These are phyloP conservation scores for Hortaea werneckii DNA, from an alignment of 2,329 filamentous ascomycete species.

Conservation along the genomic window DNA sequence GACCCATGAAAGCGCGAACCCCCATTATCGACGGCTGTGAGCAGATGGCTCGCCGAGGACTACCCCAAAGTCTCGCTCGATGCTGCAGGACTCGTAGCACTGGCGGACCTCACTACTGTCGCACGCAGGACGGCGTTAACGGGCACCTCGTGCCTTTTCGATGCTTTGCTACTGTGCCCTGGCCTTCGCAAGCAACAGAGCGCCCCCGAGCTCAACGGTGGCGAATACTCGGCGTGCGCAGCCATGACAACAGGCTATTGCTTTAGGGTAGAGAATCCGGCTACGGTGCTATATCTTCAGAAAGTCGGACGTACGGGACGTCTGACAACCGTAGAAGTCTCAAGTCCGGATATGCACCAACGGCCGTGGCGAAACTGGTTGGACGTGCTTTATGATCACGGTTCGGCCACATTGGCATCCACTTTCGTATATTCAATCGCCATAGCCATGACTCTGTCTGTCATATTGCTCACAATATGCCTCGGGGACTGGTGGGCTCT, in stretches of 20 bases:
- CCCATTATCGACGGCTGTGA: not conserved
- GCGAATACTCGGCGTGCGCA: constrained; percentile 32
- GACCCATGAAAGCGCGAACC: not conserved
- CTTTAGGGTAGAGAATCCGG: constrained; percentile 40
- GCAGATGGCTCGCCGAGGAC: not conserved
- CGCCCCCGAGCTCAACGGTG: constrained; percentile 40
- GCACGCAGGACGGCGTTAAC: constrained; percentile 47
- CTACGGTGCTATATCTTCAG: constrained; percentile 43
- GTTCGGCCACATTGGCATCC: not conserved
- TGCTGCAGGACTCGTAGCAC: constrained; percentile 46
- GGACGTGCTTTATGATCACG: too few relatives aligned
- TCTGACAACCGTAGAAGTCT: constrained; percentile 18
- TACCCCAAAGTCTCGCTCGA: constrained; percentile 8
- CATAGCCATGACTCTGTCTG: constrained; percentile 7
- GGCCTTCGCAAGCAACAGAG: constrained; percentile 53
- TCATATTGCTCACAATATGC: constrained; percentile 3
- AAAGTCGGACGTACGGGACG: constrained; percentile 18
- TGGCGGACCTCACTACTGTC: constrained; percentile 49
- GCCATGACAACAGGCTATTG: constrained; percentile 36
- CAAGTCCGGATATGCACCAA: not conserved
- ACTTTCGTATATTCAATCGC: not conserved
- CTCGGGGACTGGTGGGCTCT: constrained; percentile 36
- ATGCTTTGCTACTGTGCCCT: constrained; percentile 48
- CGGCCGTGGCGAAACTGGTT: too few relatives aligned
- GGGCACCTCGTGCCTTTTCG: constrained; percentile 47